These are phyloP conservation scores for barrel medic (Medicago truncatula) DNA, from an alignment of 306 rosid genomes.

Conservation along the genomic window DNA sequence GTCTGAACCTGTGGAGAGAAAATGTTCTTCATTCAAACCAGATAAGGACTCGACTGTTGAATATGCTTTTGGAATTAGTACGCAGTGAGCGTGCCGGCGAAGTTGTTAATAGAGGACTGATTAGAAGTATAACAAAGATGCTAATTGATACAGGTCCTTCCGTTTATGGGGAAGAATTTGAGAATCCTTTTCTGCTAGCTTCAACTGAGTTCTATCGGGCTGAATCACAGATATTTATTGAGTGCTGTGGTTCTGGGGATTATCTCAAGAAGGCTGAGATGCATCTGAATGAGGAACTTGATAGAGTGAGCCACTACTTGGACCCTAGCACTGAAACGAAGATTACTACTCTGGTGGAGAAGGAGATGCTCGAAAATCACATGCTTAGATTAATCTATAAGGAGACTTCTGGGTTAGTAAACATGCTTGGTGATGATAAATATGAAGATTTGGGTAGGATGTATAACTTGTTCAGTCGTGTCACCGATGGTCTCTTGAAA, in stretches of 20 bases:
- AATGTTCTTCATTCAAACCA: constrained; percentile 64
- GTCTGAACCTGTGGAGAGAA: constrained; percentile 86
- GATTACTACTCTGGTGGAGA: constrained; percentile 74
- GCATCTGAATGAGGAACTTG: constrained; percentile 79
- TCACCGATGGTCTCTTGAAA: constrained; percentile 58
- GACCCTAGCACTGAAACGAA: constrained; percentile 72
- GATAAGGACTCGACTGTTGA: constrained; percentile 67
- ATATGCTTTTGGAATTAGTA: constrained; percentile 71
- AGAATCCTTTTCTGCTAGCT: constrained; percentile 68
- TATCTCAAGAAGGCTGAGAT: constrained; percentile 81
- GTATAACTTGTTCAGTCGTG: constrained; percentile 79
- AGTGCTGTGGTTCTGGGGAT: constrained; percentile 79
- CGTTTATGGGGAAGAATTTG: constrained; percentile 77
- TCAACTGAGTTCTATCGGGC: constrained; percentile 76
- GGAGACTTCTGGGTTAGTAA: constrained; percentile 84
- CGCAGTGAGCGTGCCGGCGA: constrained; percentile 70
- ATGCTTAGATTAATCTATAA: constrained; percentile 78
- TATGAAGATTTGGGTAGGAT: constrained; percentile 79
- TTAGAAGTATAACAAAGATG: constrained; percentile 75
- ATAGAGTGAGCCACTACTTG: constrained; percentile 84
- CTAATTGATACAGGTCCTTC: constrained; percentile 80
- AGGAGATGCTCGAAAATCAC: constrained; percentile 84
- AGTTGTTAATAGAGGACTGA: constrained; percentile 75
- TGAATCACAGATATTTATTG: constrained; percentile 79
- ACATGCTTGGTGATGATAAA: constrained; percentile 80